Evolutionary conservation across 2,329 filamentous ascomycete genomes (phyloP).

Genomic region (Talaromyces sp.): DNA sequence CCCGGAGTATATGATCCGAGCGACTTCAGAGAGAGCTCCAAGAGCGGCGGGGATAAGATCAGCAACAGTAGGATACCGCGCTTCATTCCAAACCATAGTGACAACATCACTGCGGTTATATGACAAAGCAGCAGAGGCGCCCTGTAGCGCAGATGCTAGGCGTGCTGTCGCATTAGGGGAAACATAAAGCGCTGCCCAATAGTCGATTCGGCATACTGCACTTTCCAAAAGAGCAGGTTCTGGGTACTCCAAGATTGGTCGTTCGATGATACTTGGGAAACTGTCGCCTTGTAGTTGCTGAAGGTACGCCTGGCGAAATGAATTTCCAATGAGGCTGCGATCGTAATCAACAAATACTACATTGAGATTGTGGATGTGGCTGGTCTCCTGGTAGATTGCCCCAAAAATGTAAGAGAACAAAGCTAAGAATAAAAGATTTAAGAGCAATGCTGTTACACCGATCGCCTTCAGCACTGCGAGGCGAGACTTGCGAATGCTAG

Average conservation of each 20-base stretch:
- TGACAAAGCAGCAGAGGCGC: not conserved
- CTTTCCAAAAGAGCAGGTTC: slow-evolving; percentile 21
- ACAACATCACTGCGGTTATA: slow-evolving; percentile 40
- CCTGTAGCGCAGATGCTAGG: slow-evolving; percentile 33
- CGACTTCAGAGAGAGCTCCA: slow-evolving; percentile 14
- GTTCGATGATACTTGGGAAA: not conserved
- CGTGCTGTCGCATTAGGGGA: slow-evolving; percentile 36
- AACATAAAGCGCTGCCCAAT: slow-evolving; percentile 37
- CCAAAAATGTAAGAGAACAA: slow-evolving; percentile 27
- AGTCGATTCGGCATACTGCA: slow-evolving; percentile 35
- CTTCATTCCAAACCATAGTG: slow-evolving; percentile 47
- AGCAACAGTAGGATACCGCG: slow-evolving; percentile 41
- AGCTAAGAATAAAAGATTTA: not conserved
- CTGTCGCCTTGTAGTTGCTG: slow-evolving; percentile 23
- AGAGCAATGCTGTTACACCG: not conserved
- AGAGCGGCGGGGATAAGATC: slow-evolving; percentile 36
- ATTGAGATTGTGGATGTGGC: slow-evolving; percentile 34
- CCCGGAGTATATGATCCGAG: not conserved
- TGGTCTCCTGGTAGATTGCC: slow-evolving; percentile 33
- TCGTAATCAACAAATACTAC: slow-evolving; percentile 42
- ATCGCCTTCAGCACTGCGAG: not conserved
- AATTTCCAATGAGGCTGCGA: slow-evolving; percentile 32
- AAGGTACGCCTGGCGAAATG: slow-evolving; percentile 32
- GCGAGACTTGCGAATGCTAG: not conserved
- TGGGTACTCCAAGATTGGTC: not conserved